These are phyloP conservation scores for Plasmopara muralis DNA, from an alignment of 352 stramenopile species.

Conservation along the genomic window DNA sequence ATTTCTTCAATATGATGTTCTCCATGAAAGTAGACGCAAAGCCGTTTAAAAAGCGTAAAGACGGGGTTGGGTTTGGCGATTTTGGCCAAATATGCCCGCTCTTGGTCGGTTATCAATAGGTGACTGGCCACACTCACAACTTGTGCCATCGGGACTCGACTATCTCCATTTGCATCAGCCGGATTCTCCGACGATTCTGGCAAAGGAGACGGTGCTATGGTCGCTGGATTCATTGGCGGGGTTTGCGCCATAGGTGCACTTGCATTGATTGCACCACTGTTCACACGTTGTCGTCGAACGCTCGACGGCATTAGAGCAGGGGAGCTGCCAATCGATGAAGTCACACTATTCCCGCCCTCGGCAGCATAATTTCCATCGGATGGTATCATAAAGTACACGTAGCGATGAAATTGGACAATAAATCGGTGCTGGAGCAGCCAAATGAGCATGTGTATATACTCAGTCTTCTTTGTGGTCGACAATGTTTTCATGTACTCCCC, in stretches of 20 bases:
- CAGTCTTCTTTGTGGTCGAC: constrained; percentile 52
- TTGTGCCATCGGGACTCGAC: constrained; percentile 20
- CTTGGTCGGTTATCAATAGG: constrained; percentile 49
- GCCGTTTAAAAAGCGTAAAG: constrained; percentile 72
- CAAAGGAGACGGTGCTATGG: constrained; percentile 18
- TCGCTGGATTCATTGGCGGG: constrained; percentile 23
- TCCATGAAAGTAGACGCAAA: constrained; percentile 83
- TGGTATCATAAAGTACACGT: constrained; percentile 84
- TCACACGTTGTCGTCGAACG: constrained; percentile 20
- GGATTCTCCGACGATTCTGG: constrained; percentile 9
- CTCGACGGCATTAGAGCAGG: constrained; percentile 25
- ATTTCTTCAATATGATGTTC: constrained; percentile 86
- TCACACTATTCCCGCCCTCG: constrained; percentile 14
- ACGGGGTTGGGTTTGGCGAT: constrained; percentile 76
- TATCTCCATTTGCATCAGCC: constrained; percentile 8
- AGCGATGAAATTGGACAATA: constrained; percentile 77
- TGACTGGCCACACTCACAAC: constrained; percentile 33
- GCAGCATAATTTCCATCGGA: constrained; percentile 46
- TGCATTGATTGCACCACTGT: constrained; percentile 24
- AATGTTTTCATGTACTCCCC: constrained; percentile 79
- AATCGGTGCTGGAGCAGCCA: constrained; percentile 83
- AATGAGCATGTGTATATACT: constrained; percentile 85
- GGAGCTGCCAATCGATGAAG: constrained; percentile 22
- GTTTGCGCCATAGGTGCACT: constrained; percentile 20
- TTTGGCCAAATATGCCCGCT: constrained; percentile 71